Percentiles rank a stretch among this genome's conserved stretches.
phyloP scores from a whole-genome alignment of 805 yeast species.

The Metschnikowia continentalis region DNA sequence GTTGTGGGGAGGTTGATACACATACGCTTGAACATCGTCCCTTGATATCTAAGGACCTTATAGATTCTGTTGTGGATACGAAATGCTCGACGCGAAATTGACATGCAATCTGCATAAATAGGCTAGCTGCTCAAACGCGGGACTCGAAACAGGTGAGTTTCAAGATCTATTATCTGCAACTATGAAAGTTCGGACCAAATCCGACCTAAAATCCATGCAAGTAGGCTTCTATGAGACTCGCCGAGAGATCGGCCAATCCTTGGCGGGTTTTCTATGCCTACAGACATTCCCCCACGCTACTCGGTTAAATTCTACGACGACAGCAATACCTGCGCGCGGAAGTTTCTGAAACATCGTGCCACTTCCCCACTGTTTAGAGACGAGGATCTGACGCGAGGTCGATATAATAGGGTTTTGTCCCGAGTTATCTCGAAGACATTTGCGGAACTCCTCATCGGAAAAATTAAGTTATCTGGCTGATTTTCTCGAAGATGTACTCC shows the following conservation, averaged over 20 bases:
- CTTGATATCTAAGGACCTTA: not conserved
- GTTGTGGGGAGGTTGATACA: too few relatives aligned
- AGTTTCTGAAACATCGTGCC: not conserved
- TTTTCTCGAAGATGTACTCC: not conserved
- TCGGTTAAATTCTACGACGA: not conserved
- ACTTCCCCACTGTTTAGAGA: not conserved
- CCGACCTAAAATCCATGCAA: not conserved
- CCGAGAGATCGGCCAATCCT: not conserved
- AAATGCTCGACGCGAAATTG: slow-evolving; percentile 1
- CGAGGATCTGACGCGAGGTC: not conserved
- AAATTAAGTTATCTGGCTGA: not conserved
- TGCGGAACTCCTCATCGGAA: not conserved
- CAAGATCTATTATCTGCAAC: not conserved
- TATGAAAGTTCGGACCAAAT: not conserved
- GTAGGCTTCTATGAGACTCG: not conserved
- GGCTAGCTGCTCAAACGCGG: not conserved
- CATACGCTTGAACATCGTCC: too few relatives aligned
- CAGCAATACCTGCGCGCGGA: not conserved
- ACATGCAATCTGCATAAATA: slow-evolving; percentile 1
- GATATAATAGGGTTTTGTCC: not conserved
- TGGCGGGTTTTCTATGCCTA: not conserved
- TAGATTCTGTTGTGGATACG: not conserved
- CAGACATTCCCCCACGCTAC: not conserved
- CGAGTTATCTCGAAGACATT: not conserved
- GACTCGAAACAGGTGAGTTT: not conserved